These are phyloP conservation scores for Pterulicium gracile DNA, from an alignment of 1,284 basidiomycete genomes.

Conservation along the genomic window DNA sequence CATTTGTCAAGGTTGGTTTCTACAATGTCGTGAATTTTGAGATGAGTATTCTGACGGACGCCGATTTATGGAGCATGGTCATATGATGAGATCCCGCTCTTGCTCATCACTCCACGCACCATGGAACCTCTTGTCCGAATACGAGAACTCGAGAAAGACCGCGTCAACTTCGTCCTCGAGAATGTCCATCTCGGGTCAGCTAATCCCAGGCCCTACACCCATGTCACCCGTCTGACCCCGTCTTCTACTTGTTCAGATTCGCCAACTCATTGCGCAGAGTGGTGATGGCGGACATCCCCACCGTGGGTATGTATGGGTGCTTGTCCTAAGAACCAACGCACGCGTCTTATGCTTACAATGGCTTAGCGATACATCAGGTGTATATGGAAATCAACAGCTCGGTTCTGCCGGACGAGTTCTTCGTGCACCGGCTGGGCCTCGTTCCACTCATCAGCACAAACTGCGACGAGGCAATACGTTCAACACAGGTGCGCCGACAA, in stretches of 20 bases:
- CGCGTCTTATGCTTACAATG: constrained; percentile 6
- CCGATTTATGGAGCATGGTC: no score
- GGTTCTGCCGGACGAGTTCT: constrained; percentile 94
- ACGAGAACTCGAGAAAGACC: constrained; percentile 68
- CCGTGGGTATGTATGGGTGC: constrained; percentile 58
- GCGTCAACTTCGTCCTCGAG: constrained; percentile 82
- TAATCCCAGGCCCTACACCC: neutral
- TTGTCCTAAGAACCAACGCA: constrained; percentile 5
- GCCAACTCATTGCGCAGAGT: constrained; percentile 85
- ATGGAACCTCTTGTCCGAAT: constrained; percentile 61
- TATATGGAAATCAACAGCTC: constrained; percentile 89
- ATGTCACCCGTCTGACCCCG: constrained; percentile 9
- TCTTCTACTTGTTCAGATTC: constrained; percentile 39
- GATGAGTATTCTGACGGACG: no score
- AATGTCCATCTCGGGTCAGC: constrained; percentile 86
- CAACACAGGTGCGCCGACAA: constrained; percentile 50
- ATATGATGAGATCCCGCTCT: no score
- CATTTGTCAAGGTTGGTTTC: no score
- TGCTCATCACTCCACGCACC: no score
- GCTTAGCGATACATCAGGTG: constrained; percentile 89
- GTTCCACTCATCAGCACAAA: constrained; percentile 82
- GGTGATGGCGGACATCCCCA: constrained; percentile 93
- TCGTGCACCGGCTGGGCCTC: constrained; percentile 93
- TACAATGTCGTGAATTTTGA: no score
- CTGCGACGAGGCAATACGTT: constrained; percentile 79